Conservation (phyloP, 2,329 filamentous ascomycete genomes). For the Aspergillus sp. region DNA sequence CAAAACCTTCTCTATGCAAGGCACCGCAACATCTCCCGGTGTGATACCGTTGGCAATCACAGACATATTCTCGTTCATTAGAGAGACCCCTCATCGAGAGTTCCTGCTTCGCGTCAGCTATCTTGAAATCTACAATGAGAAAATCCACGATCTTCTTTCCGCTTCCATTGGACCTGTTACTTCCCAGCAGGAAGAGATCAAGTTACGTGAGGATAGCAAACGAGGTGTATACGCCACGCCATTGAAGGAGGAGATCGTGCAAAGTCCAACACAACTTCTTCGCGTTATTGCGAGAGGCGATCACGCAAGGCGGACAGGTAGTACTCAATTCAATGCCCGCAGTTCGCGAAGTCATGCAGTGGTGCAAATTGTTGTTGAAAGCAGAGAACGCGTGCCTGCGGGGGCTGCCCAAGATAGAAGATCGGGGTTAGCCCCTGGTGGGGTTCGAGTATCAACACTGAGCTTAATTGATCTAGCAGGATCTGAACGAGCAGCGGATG, state of each 20-base stretch:
- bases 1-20: slow-evolving; percentile 99
- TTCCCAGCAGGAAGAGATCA: slow-evolving; percentile 84
- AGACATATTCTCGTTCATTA: slow-evolving; percentile 98
- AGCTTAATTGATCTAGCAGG: slow-evolving; percentile 96
- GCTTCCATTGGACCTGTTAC: slow-evolving; percentile 59
- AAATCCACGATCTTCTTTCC: slow-evolving; percentile 88
- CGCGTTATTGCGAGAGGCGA: slow-evolving; percentile 94
- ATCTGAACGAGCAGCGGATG: slow-evolving; percentile 92
- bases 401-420: slow-evolving; percentile 60
- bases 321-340: slow-evolving; percentile 93
- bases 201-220: slow-evolving; percentile 93
- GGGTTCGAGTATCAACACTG: slow-evolving; percentile 90
- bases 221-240: slow-evolving; percentile 94
- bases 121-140: slow-evolving; percentile 98
- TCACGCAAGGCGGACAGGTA: slow-evolving; percentile 82
- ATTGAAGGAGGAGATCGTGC: slow-evolving; percentile 96
- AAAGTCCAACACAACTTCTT: slow-evolving; percentile 91
- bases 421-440: slow-evolving; percentile 72
- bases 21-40: slow-evolving; percentile 89
- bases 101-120: slow-evolving; percentile 96
- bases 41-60: slow-evolving; percentile 97
- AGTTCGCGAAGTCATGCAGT: slow-evolving; percentile 98
- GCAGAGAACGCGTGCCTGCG: slow-evolving; percentile 76
- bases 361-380: slow-evolving; percentile 97
- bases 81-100: slow-evolving; percentile 91